A percentile compares a stretch with the other conserved stretches of the same genome.
These are phyloP conservation scores for Clitopilus passeckerianus DNA, from an alignment of 768 basidiomycete species.

Conservation along the genomic window DNA sequence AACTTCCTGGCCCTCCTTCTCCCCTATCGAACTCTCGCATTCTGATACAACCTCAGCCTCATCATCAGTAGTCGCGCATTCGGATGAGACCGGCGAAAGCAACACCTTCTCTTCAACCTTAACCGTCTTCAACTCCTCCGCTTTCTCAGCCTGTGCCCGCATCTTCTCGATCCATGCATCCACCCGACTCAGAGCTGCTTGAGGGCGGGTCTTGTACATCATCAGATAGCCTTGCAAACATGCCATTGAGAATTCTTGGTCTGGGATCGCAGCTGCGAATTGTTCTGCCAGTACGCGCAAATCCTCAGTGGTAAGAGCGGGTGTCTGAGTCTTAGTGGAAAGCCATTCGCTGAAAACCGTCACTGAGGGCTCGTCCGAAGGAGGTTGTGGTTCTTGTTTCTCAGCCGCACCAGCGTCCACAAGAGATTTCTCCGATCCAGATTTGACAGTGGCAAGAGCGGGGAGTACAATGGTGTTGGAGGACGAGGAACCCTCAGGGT, in stretches of 20 bases:
- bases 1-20: neutral
- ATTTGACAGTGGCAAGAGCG: conserved; percentile 10
- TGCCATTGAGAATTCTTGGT: conserved; percentile 31
- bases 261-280: conserved; percentile 43
- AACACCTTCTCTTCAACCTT: conserved; percentile 23
- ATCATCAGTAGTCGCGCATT: neutral
- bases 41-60: neutral
- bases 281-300: conserved; percentile 36
- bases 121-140: conserved; percentile 8
- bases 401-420: neutral
- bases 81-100: neutral
- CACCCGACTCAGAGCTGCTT: conserved; percentile 36
- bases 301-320: conserved; percentile 25
- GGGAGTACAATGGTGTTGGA: too few species aligned
- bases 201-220: conserved; percentile 52
- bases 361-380: neutral
- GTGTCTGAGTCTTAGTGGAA: conserved; percentile 7
- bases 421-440: conserved; percentile 12
- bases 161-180: conserved; percentile 42
- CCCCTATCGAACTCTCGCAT: neutral
- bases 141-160: conserved; percentile 7
- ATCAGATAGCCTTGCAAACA: conserved; percentile 46
- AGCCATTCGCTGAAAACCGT: neutral
- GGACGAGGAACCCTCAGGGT: conserved; percentile 18
- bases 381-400: neutral